Evolutionary conservation across 768 basidiomycete genomes (phyloP).

Genomic region (Mycena vitilis): DNA sequence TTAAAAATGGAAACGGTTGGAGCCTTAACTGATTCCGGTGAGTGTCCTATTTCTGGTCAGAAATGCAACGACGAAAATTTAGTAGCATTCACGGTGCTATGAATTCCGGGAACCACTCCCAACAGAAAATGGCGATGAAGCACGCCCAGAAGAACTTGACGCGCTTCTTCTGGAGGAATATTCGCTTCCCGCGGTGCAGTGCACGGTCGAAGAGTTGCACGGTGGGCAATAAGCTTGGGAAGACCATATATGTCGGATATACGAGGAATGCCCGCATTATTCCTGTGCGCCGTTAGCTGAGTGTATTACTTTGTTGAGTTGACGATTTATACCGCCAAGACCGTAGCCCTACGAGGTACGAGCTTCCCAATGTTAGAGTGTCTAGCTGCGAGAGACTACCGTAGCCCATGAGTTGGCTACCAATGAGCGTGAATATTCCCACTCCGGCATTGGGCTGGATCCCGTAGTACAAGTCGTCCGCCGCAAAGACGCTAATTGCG

Average conservation of each 20-base stretch:
- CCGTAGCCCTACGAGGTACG: too few species aligned
- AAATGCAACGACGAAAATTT: background rate
- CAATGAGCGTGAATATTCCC: constrained; percentile 57
- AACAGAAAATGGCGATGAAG: constrained; percentile 64
- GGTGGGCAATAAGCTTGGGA: constrained; percentile 52
- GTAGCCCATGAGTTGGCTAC: constrained; percentile 54
- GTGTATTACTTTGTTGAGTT: constrained; percentile 36
- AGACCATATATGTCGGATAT: constrained; percentile 52
- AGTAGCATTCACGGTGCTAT: constrained; percentile 17
- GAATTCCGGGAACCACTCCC: constrained; percentile 65
- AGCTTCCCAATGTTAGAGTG: too few species aligned
- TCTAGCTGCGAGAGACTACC: too few species aligned
- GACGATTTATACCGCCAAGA: constrained; percentile 51
- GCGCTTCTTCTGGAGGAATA: constrained; percentile 60
- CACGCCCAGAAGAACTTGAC: constrained; percentile 67
- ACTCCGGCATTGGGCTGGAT: constrained; percentile 57
- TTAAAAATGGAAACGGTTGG: too few species aligned
- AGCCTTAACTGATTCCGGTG: constrained; percentile 70
- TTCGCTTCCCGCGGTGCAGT: constrained; percentile 58
- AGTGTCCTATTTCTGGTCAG: constrained; percentile 45
- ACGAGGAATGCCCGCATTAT: constrained; percentile 26
- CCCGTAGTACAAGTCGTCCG: constrained; percentile 60
- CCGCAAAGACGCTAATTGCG: constrained; percentile 70
- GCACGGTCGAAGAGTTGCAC: constrained; percentile 59
- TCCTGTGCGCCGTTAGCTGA: constrained; percentile 39